Conservation (phyloP, 2,329 filamentous ascomycete genomes). For the Tolypocladium cylindrosporum region DNA sequence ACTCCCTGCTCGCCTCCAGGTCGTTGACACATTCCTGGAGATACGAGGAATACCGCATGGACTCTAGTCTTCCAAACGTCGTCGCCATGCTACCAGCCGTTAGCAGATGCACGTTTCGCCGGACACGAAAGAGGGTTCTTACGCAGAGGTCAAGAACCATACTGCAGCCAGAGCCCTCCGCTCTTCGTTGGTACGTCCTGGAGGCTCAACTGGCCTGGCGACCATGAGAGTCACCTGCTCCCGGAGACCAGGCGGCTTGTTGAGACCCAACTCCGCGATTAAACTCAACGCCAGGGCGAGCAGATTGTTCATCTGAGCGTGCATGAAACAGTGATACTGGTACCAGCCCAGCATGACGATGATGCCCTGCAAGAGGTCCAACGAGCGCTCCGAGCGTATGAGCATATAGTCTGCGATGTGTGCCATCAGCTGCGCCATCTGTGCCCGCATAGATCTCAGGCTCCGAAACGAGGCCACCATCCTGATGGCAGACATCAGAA, state of each 20-base stretch:
- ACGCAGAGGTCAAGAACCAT: conserved; percentile 46
- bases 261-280: conserved; percentile 35
- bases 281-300: conserved; percentile 37
- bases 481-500: conserved; percentile 37
- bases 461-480: conserved; percentile 40
- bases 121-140: conserved; percentile 7
- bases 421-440: conserved; percentile 36
- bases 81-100: conserved; percentile 24
- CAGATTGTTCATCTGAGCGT: conserved; percentile 41
- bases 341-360: conserved; percentile 40
- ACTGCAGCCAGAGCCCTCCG: conserved; percentile 40
- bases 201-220: conserved; percentile 25
- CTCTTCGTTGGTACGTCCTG: conserved; percentile 38
- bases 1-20: conserved; percentile 32
- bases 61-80: conserved; percentile 33
- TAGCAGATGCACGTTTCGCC: background rate
- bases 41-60: conserved; percentile 41
- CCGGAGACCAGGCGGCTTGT: conserved; percentile 25
- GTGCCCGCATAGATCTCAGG: conserved; percentile 35
- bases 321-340: conserved; percentile 44
- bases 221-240: conserved; percentile 34
- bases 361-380: conserved; percentile 39
- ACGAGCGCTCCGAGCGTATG: conserved; percentile 35
- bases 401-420: conserved; percentile 38
- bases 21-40: conserved; percentile 38